Conservation (phyloP, 306 rosid species). For the Vicia sativa region DNA sequence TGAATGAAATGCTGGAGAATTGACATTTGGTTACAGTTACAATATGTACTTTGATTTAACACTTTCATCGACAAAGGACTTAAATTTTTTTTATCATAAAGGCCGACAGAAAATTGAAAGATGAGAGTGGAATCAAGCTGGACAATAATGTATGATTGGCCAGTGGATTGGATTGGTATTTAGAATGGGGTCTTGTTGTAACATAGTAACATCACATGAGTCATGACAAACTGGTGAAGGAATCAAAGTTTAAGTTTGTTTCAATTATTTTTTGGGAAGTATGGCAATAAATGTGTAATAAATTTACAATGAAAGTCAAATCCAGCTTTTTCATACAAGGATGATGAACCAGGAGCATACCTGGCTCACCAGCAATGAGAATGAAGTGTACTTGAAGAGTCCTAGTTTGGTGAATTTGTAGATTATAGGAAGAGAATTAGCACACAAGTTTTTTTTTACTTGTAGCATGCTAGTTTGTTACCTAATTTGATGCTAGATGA, state of each 20-base stretch:
- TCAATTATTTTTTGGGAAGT: background rate
- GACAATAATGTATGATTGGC: background rate
- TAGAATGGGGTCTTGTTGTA: background rate
- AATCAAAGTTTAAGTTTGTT: background rate
- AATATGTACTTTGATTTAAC: background rate
- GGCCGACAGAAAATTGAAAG: background rate
- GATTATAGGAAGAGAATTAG: too few relatives aligned
- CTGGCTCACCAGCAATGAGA: too few relatives aligned
- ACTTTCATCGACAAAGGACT: background rate
- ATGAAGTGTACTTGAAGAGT: too few relatives aligned
- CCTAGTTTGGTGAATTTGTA: too few relatives aligned
- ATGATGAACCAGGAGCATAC: too few relatives aligned
- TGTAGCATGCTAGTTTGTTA: too few relatives aligned
- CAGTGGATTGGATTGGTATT: background rate
- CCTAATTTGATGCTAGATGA: too few relatives aligned
- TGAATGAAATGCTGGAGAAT: background rate
- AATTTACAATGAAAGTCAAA: too few relatives aligned
- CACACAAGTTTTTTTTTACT: too few relatives aligned
- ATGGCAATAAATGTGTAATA: conserved; percentile 1
- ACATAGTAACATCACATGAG: background rate
- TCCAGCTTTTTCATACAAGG: too few relatives aligned
- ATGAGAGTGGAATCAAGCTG: background rate
- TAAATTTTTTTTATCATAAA: background rate
- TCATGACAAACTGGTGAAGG: background rate
- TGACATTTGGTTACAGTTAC: background rate